Percentiles rank a stretch among this genome's conserved stretches.
These are phyloP conservation scores for Fagus crenata DNA, from an alignment of 306 rosid genomes.

Conservation along the genomic window DNA sequence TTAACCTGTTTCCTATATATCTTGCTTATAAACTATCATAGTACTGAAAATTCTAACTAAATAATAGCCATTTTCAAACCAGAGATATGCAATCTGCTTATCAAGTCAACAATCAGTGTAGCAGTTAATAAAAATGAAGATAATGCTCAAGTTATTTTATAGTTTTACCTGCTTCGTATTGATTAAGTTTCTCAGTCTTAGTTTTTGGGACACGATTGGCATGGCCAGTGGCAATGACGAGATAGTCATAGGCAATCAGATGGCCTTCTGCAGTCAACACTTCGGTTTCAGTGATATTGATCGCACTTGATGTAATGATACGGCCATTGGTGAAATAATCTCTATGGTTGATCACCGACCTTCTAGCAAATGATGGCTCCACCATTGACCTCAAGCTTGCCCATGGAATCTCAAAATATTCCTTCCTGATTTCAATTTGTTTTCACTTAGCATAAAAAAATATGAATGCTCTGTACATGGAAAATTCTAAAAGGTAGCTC, in stretches of 20 bases:
- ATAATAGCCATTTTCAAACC: background rate
- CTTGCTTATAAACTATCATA: background rate
- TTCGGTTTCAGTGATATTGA: slow-evolving; percentile 49
- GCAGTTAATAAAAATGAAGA: background rate
- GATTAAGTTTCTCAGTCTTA: slow-evolving; percentile 49
- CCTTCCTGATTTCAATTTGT: slow-evolving; percentile 58
- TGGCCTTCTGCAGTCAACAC: slow-evolving; percentile 62
- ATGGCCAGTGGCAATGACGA: slow-evolving; percentile 77
- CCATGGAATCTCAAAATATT: slow-evolving; percentile 84
- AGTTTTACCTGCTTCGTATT: slow-evolving; percentile 53
- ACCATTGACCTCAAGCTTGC: slow-evolving; percentile 78
- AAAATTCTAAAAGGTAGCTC: slow-evolving; percentile 16
- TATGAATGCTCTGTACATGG: slow-evolving; percentile 3
- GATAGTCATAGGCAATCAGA: slow-evolving; percentile 52
- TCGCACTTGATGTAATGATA: slow-evolving; percentile 47
- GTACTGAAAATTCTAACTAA: background rate
- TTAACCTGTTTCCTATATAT: background rate
- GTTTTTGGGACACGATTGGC: slow-evolving; percentile 46
- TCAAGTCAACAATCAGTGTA: background rate
- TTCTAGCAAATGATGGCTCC: slow-evolving; percentile 69
- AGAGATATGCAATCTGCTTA: slow-evolving; percentile 5
- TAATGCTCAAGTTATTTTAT: background rate
- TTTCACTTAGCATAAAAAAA: slow-evolving; percentile 21
- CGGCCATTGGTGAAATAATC: slow-evolving; percentile 58
- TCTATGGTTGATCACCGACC: slow-evolving; percentile 58